Conservation (phyloP, 495 filamentous ascomycete genomes). For the Podospora didyma region DNA sequence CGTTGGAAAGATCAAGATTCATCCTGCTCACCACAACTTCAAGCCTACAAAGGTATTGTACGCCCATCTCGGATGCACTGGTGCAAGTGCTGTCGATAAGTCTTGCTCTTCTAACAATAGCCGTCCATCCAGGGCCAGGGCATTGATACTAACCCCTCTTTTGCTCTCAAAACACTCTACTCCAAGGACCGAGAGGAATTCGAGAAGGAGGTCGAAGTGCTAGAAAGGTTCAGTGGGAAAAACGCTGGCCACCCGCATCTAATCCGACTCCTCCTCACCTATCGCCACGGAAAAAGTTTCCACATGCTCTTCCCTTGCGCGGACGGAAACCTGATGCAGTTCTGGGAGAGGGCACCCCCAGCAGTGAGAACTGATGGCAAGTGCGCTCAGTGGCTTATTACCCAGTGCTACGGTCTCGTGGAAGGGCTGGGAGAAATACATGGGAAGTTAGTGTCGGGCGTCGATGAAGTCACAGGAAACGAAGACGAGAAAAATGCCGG, state of each 20-base stretch:
- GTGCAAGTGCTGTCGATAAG: neutral
- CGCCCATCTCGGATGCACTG: neutral
- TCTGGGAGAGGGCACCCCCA: conserved; percentile 11
- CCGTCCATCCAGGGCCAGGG: neutral
- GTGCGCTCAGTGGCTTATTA: neutral
- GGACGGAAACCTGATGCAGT: conserved; percentile 13
- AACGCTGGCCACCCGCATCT: conserved; percentile 19
- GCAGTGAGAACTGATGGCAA: neutral
- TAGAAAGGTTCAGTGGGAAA: conserved; percentile 20
- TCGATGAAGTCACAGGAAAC: neutral
- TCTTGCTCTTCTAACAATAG: neutral
- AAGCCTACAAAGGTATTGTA: neutral
- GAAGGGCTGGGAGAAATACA: neutral
- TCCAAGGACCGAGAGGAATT: neutral
- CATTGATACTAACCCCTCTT: neutral
- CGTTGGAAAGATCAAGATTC: conserved; percentile 1
- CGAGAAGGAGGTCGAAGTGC: conserved; percentile 17
- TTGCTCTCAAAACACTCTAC: conserved; percentile 11
- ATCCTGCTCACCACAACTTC: conserved; percentile 5
- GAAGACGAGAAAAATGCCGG: neutral
- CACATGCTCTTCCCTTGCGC: conserved; percentile 27
- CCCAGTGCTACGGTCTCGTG: neutral
- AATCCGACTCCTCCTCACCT: conserved; percentile 22
- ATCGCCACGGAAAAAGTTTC: conserved; percentile 8
- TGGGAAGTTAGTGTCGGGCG: neutral